Percentiles rank a stretch among this genome's conserved stretches.
phyloP scores from a whole-genome alignment of 2,329 filamentous ascomycete species.

The Clarireedia monteithiana region DNA sequence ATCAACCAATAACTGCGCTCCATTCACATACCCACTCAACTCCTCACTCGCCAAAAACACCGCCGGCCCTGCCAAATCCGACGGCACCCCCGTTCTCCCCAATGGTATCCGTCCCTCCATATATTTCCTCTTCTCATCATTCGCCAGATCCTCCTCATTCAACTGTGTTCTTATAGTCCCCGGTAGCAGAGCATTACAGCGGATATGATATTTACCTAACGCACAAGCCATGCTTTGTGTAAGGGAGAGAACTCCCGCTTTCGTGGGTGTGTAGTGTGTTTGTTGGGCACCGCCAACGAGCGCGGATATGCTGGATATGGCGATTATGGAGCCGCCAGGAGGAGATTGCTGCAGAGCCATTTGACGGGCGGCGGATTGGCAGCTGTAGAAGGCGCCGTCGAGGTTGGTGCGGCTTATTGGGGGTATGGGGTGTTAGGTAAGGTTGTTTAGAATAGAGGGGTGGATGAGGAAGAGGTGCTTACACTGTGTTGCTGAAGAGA shows the following conservation, averaged over 20 bases:
- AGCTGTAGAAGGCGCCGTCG: constrained; percentile 79
- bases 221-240: constrained; percentile 82
- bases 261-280: constrained; percentile 83
- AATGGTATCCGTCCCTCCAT: constrained; percentile 78
- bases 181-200: constrained; percentile 78
- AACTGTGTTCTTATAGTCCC: constrained; percentile 79
- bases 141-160: constrained; percentile 73
- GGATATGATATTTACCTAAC: constrained; percentile 64
- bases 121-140: constrained; percentile 63
- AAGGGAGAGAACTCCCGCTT: constrained; percentile 70
- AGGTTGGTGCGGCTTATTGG: constrained; percentile 58
- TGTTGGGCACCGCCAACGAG: constrained; percentile 72
- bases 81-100: constrained; percentile 61
- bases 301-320: constrained; percentile 64
- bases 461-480: not conserved
- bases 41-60: constrained; percentile 76
- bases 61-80: constrained; percentile 75
- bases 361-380: constrained; percentile 76
- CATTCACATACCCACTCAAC: constrained; percentile 74
- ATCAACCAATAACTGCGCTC: constrained; percentile 77
- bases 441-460: not conserved
- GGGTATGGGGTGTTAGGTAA: not conserved
- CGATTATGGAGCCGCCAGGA: constrained; percentile 70
- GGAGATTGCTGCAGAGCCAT: constrained; percentile 56
- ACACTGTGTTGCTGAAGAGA: constrained; percentile 62